A percentile compares a stretch with the other conserved stretches of the same genome.
These are phyloP conservation scores for Alternaria sp. DNA, from an alignment of 2,329 filamentous ascomycete genomes.

Conservation along the genomic window DNA sequence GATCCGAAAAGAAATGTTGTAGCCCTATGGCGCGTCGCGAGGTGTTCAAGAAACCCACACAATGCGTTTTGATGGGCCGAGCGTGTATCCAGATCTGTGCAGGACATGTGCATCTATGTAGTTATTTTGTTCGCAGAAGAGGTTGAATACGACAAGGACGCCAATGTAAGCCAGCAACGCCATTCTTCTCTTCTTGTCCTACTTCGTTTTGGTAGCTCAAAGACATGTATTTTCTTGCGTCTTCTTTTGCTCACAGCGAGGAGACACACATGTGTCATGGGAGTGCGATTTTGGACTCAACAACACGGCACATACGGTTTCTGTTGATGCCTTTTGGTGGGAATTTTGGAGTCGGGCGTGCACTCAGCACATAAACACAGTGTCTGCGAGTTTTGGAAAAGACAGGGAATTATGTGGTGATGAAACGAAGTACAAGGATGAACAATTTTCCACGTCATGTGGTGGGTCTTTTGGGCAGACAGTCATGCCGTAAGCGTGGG, in stretches of 20 bases:
- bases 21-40: fast-evolving
- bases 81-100: not conserved
- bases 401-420: too few species aligned
- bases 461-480: too few species aligned
- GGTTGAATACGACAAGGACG: not conserved
- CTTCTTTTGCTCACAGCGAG: not conserved
- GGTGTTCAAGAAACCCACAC: fast-evolving
- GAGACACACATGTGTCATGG: not conserved
- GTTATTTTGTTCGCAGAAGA: not conserved
- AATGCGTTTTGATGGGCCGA: fast-evolving
- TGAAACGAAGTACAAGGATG: too few species aligned
- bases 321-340: not conserved
- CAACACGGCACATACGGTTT: fast-evolving
- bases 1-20: not conserved
- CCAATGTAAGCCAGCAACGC: not conserved
- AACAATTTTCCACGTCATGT: too few species aligned
- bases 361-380: not conserved
- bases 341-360: not conserved
- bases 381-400: not conserved
- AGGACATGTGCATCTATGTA: not conserved
- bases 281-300: not conserved
- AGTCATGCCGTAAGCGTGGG: too few species aligned
- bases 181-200: not conserved
- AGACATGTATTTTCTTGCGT: not conserved
- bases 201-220: not conserved